These are phyloP conservation scores for Fusarium tjaetaba DNA, from an alignment of 2,329 filamentous ascomycete genomes.

Conservation along the genomic window DNA sequence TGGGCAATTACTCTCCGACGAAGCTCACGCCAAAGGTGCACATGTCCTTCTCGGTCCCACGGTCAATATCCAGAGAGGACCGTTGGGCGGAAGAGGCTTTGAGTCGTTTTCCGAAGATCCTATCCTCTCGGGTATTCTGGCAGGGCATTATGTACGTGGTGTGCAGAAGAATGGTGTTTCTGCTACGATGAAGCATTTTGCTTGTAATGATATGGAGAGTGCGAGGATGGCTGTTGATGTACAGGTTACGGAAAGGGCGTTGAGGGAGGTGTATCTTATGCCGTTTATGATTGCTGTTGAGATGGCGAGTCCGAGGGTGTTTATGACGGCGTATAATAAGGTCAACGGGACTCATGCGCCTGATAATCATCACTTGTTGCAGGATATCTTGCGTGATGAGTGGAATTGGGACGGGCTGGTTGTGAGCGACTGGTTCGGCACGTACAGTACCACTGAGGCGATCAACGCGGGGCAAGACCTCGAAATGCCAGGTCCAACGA, in stretches of 20 bases:
- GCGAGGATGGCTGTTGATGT: slow-evolving; percentile 17
- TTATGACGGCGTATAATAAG: slow-evolving; percentile 1
- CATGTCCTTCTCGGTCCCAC: neutral
- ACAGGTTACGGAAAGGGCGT: neutral
- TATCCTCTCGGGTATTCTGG: neutral
- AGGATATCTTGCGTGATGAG: neutral
- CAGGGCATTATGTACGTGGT: neutral
- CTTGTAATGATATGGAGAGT: slow-evolving; percentile 28
- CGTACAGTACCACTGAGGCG: neutral
- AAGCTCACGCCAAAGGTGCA: neutral
- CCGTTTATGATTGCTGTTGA: slow-evolving; percentile 4
- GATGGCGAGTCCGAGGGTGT: neutral
- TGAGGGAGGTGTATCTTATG: neutral
- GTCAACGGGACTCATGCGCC: neutral
- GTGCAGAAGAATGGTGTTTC: slow-evolving; percentile 8
- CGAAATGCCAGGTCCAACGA: neutral
- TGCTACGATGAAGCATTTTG: slow-evolving; percentile 26
- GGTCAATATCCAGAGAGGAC: neutral
- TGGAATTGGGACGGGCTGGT: neutral
- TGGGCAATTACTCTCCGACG: neutral
- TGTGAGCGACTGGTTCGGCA: neutral
- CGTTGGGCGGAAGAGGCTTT: neutral
- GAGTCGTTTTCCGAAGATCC: neutral
- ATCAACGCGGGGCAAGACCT: slow-evolving; percentile 1
- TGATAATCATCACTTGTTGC: neutral